Base-by-base conservation (phyloP, 202 grass and related monocot species). In the Thinopyrum obtusiflorum region DNA sequence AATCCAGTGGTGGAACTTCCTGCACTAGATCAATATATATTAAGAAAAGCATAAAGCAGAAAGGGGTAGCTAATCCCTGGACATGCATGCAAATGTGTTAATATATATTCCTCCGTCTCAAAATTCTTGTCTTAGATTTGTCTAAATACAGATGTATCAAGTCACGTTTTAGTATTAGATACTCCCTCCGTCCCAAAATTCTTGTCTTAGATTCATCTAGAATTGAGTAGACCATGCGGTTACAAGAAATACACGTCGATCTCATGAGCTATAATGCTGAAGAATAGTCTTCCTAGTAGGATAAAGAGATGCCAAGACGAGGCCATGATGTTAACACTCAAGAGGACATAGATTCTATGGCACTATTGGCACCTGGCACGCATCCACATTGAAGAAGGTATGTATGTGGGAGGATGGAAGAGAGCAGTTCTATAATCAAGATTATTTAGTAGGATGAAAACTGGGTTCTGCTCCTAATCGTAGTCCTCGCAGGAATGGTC, bases 1-100 rank as follows among this genome's bases (percentile, higher is more conserved):
- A 77, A 91, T 94, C 92, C 84, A 99, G 89, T 11, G 90, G 93
- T 53, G 87, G 92, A 90, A 99, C 85, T 61, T 94, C 92, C 93
- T 97, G 87, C 74, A 84, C 69, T 85, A 53, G 24, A 84, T 28
- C 5, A 10, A 75, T 10, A 80, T 14, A 42, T 25, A 53, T 87
- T 82, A 31, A 13, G 13, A 60, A 67, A 76, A 73, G 57, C 18
- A 87, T 71, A 71, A 80, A 65, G 23, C 29, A 75, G 10, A 65
- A 10, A 76, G 23, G 13, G 78, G 9, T 87, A 21, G 73, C 49
- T 77, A 2, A 59, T 59, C 27, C 9, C 28, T 23, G 32, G 49
- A 33, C 24, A 51, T 27, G 26, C 72, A 76, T 21, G 27, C 46
- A 31, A 76, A 76, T 76, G 27, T 55, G 26, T 55, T 26, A 76